Evolutionary conservation across 108 stramenopile species (phyloP), one percentile per base, ranked within the genome.

Genomic region (Discostella stelligeroides): DNA sequence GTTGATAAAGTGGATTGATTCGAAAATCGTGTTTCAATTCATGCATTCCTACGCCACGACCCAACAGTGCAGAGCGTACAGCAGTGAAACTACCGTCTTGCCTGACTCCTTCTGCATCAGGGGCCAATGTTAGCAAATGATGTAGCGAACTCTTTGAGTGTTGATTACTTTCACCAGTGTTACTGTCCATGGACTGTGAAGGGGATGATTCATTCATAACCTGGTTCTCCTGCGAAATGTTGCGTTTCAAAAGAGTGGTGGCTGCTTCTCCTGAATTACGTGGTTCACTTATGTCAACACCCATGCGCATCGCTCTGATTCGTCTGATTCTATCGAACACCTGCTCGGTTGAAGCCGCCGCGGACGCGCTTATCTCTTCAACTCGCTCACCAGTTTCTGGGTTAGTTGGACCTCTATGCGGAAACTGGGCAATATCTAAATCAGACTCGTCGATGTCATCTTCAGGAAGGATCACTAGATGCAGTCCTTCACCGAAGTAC

Each of bases 301-400:
- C 56, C 38, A 45, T 56, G 41, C 83, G 62, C 37, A 80, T 61
- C 15, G 53, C 70, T 24, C 57, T 58, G 17, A 75, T 79, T 60
- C 81, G 75, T 63, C 88, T 80, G 4, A 86, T 73, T 28, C 87
- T 79, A 48, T 92, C 91, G 56, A 92, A 82, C 64, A 92, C 76
- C 24, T 68, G 71, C 63, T 89, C 86, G 3, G 86, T 87, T 4
- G 91, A 82, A 27, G 87, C 73, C 10, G 87, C 87, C 27, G 87
- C 84, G 8, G 91, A 87, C 17, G 70, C 66, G 68, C 83, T 90
- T 23, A 92, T 84, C 18, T 75, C 81, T 34, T 72, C 66, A 10
- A 68, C 69, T 15, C 82, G 73, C 40, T 83, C 82, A 13, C 83
- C 83, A 18, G 85, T 88, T 58, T 63, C 74, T 11, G 79, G 82